Evolutionary conservation across 2,329 filamentous ascomycete genomes (phyloP).

Genomic region (Ilyonectria sp.): DNA sequence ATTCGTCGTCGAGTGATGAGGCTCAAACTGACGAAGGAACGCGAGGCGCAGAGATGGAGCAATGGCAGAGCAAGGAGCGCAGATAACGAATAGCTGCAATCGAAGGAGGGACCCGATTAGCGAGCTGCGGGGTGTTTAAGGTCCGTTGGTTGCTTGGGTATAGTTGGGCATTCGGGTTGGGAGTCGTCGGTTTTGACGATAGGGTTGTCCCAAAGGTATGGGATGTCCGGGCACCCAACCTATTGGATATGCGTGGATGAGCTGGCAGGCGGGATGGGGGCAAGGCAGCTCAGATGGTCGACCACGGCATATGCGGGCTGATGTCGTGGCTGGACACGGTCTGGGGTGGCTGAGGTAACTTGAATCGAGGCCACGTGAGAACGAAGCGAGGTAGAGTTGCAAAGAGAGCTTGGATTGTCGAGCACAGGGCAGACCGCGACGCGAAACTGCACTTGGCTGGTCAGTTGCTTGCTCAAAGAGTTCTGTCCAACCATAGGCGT

Average conservation of each 20-base stretch:
- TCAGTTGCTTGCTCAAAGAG: conserved; percentile 45
- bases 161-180: conserved; percentile 63
- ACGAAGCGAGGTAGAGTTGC: conserved; percentile 33
- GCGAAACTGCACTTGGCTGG: conserved; percentile 42
- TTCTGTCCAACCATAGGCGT: conserved; percentile 56
- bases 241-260: conserved; percentile 74
- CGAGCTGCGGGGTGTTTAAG: conserved; percentile 51
- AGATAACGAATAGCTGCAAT: conserved; percentile 46
- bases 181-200: conserved; percentile 51
- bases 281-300: conserved; percentile 67
- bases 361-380: conserved; percentile 62
- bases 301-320: conserved; percentile 73
- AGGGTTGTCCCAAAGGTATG: conserved; percentile 61
- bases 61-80: conserved; percentile 27
- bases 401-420: conserved; percentile 22
- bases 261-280: conserved; percentile 70
- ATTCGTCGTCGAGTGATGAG: conserved; percentile 41
- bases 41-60: conserved; percentile 31
- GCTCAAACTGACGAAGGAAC: conserved; percentile 26
- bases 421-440: conserved; percentile 38
- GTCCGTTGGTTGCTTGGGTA: conserved; percentile 56
- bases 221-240: conserved; percentile 65
- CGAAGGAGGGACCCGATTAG: conserved; percentile 42
- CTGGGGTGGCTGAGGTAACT: conserved; percentile 51
- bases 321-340: conserved; percentile 60